Evolutionary conservation across 169 alveolate species (phyloP).

Genomic region (Cystoisospora suis): DNA sequence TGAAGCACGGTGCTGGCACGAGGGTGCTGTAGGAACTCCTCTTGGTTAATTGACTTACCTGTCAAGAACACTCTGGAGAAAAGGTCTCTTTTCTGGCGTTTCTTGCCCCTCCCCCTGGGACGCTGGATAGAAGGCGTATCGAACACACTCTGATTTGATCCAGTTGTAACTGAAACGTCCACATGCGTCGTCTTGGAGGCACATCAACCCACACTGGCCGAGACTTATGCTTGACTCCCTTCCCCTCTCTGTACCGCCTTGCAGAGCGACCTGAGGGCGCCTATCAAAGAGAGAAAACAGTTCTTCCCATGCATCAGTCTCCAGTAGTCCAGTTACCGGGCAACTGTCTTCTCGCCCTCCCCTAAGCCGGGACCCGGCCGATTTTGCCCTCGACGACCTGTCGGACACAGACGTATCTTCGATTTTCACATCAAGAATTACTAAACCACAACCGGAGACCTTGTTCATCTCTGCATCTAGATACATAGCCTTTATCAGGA

Average conservation of each 20-base stretch:
- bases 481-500: neutral
- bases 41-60: too few relatives aligned
- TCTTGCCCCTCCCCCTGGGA: too few relatives aligned
- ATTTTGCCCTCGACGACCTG: neutral
- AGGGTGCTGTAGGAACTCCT: too few relatives aligned
- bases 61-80: too few relatives aligned
- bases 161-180: conserved; percentile 4
- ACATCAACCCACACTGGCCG: neutral
- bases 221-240: neutral
- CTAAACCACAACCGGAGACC: neutral
- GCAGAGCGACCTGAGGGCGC: neutral
- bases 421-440: neutral
- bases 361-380: neutral
- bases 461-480: neutral
- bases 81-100: too few relatives aligned
- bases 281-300: neutral
- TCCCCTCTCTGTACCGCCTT: neutral
- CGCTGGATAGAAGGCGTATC: too few relatives aligned
- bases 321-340: neutral
- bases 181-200: neutral
- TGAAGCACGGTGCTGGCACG: too few relatives aligned
- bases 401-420: neutral
- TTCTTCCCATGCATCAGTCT: neutral
- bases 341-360: neutral
- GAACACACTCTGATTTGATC: neutral